A percentile compares a stretch with the other conserved stretches of the same genome.
phyloP scores from a whole-genome alignment of 1,139 yeast genomes.

The Debaryomyces sp. region DNA sequence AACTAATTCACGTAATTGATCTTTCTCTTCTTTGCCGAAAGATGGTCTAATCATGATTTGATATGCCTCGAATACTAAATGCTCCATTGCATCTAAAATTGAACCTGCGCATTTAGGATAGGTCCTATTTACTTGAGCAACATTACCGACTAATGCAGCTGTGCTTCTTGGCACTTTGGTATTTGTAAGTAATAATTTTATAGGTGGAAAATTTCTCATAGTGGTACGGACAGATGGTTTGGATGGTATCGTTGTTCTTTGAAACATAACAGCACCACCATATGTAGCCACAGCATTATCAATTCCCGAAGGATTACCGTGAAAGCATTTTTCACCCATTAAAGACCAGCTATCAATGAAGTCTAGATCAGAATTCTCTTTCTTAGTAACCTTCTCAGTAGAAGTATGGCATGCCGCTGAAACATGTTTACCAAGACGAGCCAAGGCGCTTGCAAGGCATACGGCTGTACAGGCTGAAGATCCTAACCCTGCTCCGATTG shows the following conservation, averaged over 20 bases:
- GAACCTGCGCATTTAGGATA: conserved; percentile 59
- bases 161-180: conserved; percentile 88
- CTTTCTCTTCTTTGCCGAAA: conserved; percentile 46
- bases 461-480: conserved; percentile 92
- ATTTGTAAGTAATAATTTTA: conserved; percentile 76
- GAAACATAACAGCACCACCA: conserved; percentile 95
- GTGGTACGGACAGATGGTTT: conserved; percentile 62
- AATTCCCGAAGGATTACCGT: conserved; percentile 96
- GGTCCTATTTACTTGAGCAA: conserved; percentile 54
- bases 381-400: conserved; percentile 32
- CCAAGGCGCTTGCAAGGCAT: conserved; percentile 76
- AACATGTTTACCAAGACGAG: conserved; percentile 62
- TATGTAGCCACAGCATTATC: conserved; percentile 95
- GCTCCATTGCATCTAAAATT: conserved; percentile 72
- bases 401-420: conserved; percentile 28
- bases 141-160: conserved; percentile 78
- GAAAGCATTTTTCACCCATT: conserved; percentile 92
- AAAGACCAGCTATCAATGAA: conserved; percentile 86
- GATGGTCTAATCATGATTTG: conserved; percentile 56
- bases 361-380: conserved; percentile 49
- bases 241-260: conserved; percentile 56
- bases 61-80: conserved; percentile 69
- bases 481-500: conserved; percentile 97
- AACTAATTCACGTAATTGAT: conserved; percentile 64
- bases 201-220: conserved; percentile 73